These are phyloP conservation scores for Pascua guehoae DNA, from an alignment of 1,284 basidiomycete species.

Conservation along the genomic window DNA sequence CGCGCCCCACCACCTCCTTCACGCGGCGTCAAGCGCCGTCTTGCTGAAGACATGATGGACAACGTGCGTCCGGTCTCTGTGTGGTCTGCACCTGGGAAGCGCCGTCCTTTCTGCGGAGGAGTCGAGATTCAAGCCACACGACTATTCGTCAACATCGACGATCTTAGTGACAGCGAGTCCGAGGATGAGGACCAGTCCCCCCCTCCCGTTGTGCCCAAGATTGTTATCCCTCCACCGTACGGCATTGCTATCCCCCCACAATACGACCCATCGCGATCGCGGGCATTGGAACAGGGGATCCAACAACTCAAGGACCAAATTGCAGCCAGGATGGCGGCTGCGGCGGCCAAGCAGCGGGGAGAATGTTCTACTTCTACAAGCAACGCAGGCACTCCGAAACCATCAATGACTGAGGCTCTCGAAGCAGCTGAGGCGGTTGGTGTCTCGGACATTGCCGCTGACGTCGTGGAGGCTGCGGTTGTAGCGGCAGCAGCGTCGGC, in stretches of 20 bases:
- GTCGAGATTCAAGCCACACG: too few relatives aligned
- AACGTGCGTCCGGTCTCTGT: neutral
- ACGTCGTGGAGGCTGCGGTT: conserved; percentile 11
- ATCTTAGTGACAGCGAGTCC: conserved; percentile 17
- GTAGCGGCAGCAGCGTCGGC: conserved; percentile 1
- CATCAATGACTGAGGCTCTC: too few relatives aligned
- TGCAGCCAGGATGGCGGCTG: conserved; percentile 2
- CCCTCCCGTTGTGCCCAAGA: neutral
- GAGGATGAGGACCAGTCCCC: conserved; percentile 17
- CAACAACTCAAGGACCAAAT: conserved; percentile 36
- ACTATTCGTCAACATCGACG: neutral
- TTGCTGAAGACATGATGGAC: conserved; percentile 42
- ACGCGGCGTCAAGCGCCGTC: conserved; percentile 33
- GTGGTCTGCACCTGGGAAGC: conserved; percentile 8
- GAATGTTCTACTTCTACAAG: too few relatives aligned
- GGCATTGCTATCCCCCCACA: conserved; percentile 12
- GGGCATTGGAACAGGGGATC: conserved; percentile 31
- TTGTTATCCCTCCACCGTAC: neutral
- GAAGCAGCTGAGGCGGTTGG: conserved; percentile 6
- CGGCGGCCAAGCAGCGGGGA: neutral
- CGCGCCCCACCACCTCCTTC: conserved; percentile 12
- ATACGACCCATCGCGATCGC: conserved; percentile 14
- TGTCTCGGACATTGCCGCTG: neutral
- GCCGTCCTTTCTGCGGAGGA: conserved; percentile 18
- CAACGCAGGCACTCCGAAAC: too few relatives aligned